These are phyloP conservation scores for Geranomyces michiganensis DNA, from an alignment of 192 early-diverging fungal genomes.

Conservation along the genomic window DNA sequence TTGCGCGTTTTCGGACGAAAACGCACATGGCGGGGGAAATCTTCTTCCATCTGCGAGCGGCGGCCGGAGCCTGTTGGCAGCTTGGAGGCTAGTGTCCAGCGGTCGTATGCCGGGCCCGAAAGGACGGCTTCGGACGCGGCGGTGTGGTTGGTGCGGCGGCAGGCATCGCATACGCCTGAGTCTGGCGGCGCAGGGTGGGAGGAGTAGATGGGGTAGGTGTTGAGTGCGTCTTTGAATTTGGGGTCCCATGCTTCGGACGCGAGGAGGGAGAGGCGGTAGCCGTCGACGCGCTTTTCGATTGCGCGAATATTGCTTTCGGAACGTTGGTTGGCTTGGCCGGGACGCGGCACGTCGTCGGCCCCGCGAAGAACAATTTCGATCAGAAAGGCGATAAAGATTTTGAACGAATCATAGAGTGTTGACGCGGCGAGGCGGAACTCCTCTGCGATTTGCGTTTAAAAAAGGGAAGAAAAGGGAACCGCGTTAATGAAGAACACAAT, in stretches of 20 bases:
- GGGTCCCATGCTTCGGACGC: conserved; percentile 1
- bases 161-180: not conserved
- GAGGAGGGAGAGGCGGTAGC: conserved; percentile 1
- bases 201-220: not conserved
- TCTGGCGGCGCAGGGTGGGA: not conserved
- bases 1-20: too few relatives aligned
- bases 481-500: not conserved
- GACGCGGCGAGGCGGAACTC: conserved; percentile 2
- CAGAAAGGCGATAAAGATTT: conserved; percentile 7
- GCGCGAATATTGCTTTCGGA: not conserved
- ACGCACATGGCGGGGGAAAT: too few relatives aligned
- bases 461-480: not conserved
- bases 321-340: not conserved
- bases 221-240: conserved; percentile 3
- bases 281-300: conserved; percentile 4
- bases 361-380: conserved; percentile 1
- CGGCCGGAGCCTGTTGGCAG: not conserved
- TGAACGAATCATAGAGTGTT: conserved; percentile 5
- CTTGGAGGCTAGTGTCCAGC: not conserved
- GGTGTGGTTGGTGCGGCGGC: not conserved
- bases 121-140: not conserved
- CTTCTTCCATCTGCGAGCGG: too few relatives aligned
- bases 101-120: not conserved
- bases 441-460: not conserved
- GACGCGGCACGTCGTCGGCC: not conserved